Percentiles rank a stretch among this genome's conserved stretches.
Evolutionary conservation across 371 early-diverging fungal genomes (phyloP).

Genomic region (Mucor sp.): DNA sequence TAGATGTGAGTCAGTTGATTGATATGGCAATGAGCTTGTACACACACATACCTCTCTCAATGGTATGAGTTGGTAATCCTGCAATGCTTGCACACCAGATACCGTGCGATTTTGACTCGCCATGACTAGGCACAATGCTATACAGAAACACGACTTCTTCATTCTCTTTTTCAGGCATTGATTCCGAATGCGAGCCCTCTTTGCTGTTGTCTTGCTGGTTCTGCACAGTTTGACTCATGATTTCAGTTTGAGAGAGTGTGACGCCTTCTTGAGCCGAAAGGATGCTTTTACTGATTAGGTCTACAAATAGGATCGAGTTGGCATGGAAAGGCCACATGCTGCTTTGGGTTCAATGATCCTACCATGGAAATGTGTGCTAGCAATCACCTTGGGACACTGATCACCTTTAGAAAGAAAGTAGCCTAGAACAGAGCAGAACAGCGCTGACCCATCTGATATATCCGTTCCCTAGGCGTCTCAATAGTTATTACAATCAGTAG

Average conservation of each 20-base stretch:
- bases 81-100: constrained; percentile 64
- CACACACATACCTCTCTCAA: constrained; percentile 47
- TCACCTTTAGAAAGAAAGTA: constrained; percentile 42
- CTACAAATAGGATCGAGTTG: neutral
- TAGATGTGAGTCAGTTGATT: neutral
- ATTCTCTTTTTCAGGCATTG: constrained; percentile 5
- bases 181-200: neutral
- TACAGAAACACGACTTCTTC: constrained; percentile 60
- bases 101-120: constrained; percentile 45
- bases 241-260: constrained; percentile 34
- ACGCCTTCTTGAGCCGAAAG: constrained; percentile 9
- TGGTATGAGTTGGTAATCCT: constrained; percentile 43
- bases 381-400: constrained; percentile 51
- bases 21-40: neutral
- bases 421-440: constrained; percentile 62
- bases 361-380: constrained; percentile 73
- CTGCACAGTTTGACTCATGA: constrained; percentile 10
- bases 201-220: neutral
- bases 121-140: constrained; percentile 35
- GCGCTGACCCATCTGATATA: constrained; percentile 58
- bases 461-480: constrained; percentile 43
- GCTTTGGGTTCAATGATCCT: neutral
- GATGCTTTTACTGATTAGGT: neutral
- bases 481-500: neutral
- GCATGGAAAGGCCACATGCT: neutral